phyloP scores from a whole-genome alignment of 2,329 filamentous ascomycete species.

The Xylogone sp. region DNA sequence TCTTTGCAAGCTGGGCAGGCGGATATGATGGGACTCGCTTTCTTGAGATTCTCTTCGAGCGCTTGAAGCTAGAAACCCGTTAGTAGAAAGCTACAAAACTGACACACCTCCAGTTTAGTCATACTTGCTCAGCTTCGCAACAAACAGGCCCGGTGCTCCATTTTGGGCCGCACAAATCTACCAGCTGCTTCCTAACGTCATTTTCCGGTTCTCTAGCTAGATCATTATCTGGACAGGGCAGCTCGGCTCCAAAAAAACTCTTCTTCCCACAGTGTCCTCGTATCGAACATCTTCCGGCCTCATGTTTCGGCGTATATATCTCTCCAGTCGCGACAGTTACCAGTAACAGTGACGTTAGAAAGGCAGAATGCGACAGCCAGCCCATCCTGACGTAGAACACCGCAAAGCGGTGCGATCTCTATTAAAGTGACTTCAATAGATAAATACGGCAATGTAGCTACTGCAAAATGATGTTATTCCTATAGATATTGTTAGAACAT shows the following conservation, averaged over 20 bases:
- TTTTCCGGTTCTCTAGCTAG: conserved; percentile 71
- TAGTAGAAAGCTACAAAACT: background rate
- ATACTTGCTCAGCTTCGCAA: conserved; percentile 75
- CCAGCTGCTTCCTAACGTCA: conserved; percentile 70
- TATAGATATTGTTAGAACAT: background rate
- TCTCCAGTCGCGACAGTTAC: conserved; percentile 17
- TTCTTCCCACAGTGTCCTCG: conserved; percentile 89
- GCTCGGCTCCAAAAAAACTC: conserved; percentile 81
- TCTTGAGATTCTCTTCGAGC: conserved; percentile 79
- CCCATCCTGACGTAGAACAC: conserved; percentile 13
- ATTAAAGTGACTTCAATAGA: background rate
- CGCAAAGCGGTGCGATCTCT: conserved; percentile 7
- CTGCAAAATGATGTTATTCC: background rate
- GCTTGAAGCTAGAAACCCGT: conserved; percentile 58
- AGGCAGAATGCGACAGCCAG: conserved; percentile 15
- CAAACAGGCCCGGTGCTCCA: conserved; percentile 85
- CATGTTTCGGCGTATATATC: conserved; percentile 57
- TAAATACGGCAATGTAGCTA: background rate
- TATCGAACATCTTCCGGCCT: conserved; percentile 84
- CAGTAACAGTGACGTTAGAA: conserved; percentile 14
- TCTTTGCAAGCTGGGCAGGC: conserved; percentile 95
- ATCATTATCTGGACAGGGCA: conserved; percentile 91
- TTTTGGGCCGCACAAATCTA: conserved; percentile 80
- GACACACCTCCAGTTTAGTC: conserved; percentile 13
- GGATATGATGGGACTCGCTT: conserved; percentile 83